phyloP scores from a whole-genome alignment of 352 stramenopile genomes.

The Globisporangium alternatum region DNA sequence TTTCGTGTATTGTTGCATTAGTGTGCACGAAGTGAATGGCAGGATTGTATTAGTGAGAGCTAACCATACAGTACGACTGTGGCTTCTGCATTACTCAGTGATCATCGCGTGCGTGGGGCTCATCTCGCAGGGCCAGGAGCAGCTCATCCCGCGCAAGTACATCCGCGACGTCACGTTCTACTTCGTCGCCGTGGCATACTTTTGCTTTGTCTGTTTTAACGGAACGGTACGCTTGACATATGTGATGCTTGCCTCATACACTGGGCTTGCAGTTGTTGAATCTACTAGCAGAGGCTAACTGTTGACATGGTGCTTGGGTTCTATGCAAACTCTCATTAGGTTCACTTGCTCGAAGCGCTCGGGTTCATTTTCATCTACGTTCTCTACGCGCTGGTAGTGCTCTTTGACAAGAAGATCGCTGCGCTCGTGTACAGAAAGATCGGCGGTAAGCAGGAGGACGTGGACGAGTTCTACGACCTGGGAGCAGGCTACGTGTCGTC shows the following conservation, averaged over 20 bases:
- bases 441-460: constrained; percentile 26
- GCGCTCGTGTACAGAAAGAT: constrained; percentile 16
- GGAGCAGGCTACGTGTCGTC: constrained; percentile 8
- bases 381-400: constrained; percentile 52
- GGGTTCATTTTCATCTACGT: constrained; percentile 76
- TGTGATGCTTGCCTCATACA: not conserved
- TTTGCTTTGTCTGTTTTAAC: constrained; percentile 71
- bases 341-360: constrained; percentile 52
- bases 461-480: constrained; percentile 31
- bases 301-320: not conserved
- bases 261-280: not conserved
- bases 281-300: too few species aligned
- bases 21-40: not conserved
- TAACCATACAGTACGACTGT: not conserved
- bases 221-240: constrained; percentile 23
- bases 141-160: constrained; percentile 75
- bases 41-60: not conserved
- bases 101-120: constrained; percentile 71
- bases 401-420: constrained; percentile 56
- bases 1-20: not conserved
- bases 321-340: constrained; percentile 20
- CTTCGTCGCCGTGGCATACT: constrained; percentile 61
- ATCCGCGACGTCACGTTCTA: constrained; percentile 77
- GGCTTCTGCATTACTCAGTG: constrained; percentile 22
- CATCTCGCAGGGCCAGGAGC: constrained; percentile 62